These are phyloP conservation scores for Wickerhamiella kurtzmanii DNA, from an alignment of 805 yeast species.

Conservation along the genomic window DNA sequence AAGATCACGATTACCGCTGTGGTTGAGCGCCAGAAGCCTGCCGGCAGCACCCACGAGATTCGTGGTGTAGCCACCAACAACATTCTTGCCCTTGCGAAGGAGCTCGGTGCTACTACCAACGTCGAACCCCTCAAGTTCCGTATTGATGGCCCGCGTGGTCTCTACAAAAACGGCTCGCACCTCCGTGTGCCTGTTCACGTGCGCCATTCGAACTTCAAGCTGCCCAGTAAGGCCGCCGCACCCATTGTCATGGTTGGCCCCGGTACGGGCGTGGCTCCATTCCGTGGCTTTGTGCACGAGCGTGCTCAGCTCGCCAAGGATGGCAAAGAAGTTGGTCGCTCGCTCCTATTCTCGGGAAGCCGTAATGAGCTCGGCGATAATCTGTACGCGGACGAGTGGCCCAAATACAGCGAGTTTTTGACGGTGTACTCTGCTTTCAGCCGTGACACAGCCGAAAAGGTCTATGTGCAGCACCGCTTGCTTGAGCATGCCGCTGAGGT, in stretches of 20 bases:
- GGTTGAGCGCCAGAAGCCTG: conserved; percentile 47
- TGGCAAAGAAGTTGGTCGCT: conserved; percentile 50
- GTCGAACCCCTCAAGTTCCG: conserved; percentile 42
- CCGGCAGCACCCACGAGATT: conserved; percentile 30
- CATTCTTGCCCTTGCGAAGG: conserved; percentile 53
- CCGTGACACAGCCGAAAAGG: conserved; percentile 48
- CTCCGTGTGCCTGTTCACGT: conserved; percentile 75
- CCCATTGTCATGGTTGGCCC: conserved; percentile 94
- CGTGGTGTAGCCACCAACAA: conserved; percentile 89
- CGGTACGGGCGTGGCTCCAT: conserved; percentile 98
- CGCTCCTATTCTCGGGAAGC: conserved; percentile 75
- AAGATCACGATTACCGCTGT: conserved; percentile 79
- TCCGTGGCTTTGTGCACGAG: conserved; percentile 89
- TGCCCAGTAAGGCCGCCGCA: conserved; percentile 69
- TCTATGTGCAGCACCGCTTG: conserved; percentile 77
- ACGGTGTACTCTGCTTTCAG: conserved; percentile 73
- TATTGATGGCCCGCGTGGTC: conserved; percentile 70
- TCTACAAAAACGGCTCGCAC: conserved; percentile 29
- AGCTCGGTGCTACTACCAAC: conserved; percentile 35
- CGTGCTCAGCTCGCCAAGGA: conserved; percentile 45
- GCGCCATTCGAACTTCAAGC: conserved; percentile 86
- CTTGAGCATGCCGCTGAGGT: conserved; percentile 34
- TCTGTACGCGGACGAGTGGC: conserved; percentile 84
- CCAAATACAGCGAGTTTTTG: conserved; percentile 36
- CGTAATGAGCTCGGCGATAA: conserved; percentile 69